A percentile compares a stretch with the other conserved stretches of the same genome.
Evolutionary conservation across 2,329 filamentous ascomycete genomes (phyloP).

Genomic region (Macroventuria anomochaeta): DNA sequence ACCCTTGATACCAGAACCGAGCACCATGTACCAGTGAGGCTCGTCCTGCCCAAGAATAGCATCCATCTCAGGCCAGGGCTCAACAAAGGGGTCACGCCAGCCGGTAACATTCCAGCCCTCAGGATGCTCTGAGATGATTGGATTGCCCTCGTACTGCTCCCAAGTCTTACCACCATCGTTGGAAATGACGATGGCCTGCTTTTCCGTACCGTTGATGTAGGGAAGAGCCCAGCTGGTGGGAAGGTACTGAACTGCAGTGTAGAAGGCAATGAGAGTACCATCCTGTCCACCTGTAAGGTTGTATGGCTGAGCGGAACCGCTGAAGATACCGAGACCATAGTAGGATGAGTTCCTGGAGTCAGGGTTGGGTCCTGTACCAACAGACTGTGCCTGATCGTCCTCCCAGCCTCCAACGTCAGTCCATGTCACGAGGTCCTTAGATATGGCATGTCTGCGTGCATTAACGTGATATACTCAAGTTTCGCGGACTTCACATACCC

Average conservation of each 20-base stretch:
- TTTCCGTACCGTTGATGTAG: conserved; percentile 55
- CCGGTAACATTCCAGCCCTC: conserved; percentile 55
- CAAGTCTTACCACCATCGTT: conserved; percentile 57
- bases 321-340: conserved; percentile 61
- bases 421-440: conserved; percentile 57
- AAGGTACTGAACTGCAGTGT: conserved; percentile 55
- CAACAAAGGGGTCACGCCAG: conserved; percentile 43
- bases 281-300: conserved; percentile 56
- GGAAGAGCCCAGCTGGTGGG: conserved; percentile 55
- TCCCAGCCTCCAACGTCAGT: conserved; percentile 56
- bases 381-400: conserved; percentile 47
- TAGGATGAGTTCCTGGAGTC: conserved; percentile 49
- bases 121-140: conserved; percentile 52
- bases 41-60: conserved; percentile 49
- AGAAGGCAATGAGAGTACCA: conserved; percentile 55
- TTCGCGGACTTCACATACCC: conserved; percentile 22
- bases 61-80: conserved; percentile 53
- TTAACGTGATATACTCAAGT: conserved; percentile 35
- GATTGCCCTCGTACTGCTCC: conserved; percentile 55
- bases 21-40: conserved; percentile 55
- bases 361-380: conserved; percentile 49
- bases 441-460: conserved; percentile 60
- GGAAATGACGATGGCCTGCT: conserved; percentile 54
- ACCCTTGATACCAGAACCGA: conserved; percentile 56
- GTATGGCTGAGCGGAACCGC: conserved; percentile 58